Conservation (phyloP, 441 rosid species). For the Gossypium laxum region DNA sequence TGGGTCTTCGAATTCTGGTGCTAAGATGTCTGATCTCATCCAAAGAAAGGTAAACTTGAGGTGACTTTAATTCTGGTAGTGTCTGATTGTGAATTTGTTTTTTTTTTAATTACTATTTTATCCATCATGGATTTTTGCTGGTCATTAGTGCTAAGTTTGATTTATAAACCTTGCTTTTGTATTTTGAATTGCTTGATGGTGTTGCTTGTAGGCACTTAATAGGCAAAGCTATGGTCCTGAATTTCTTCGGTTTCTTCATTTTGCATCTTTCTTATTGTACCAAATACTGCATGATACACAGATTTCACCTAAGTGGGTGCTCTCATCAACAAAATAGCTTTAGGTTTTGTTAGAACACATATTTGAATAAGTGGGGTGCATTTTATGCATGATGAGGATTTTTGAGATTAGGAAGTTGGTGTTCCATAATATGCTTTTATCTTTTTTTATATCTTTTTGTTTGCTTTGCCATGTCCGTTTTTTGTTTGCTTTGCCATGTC, state of each 20-base stretch:
- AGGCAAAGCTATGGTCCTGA: background rate
- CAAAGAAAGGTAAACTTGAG: slow-evolving; percentile 69
- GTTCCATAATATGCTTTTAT: background rate
- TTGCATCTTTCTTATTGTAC: background rate
- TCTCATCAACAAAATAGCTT: background rate
- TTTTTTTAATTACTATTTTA: background rate
- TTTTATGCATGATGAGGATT: background rate
- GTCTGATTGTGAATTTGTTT: background rate
- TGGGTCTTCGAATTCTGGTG: slow-evolving; percentile 43
- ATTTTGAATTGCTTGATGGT: background rate
- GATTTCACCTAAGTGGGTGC: background rate
- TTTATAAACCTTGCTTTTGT: background rate
- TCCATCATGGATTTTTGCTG: background rate
- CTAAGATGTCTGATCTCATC: slow-evolving; percentile 66
- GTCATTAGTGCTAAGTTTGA: background rate
- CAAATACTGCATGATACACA: background rate
- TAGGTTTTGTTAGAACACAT: background rate
- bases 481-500: background rate
- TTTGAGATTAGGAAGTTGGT: background rate
- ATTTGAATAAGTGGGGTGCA: background rate
- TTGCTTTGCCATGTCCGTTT: no score
- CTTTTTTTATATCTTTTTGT: background rate
- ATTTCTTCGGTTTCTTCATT: background rate
- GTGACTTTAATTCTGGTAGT: slow-evolving; percentile 3
- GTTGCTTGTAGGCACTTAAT: background rate